A percentile compares a stretch with the other conserved stretches of the same genome.
These are phyloP conservation scores for Hamigera avellanea DNA, from an alignment of 495 filamentous ascomycete genomes.

Conservation along the genomic window DNA sequence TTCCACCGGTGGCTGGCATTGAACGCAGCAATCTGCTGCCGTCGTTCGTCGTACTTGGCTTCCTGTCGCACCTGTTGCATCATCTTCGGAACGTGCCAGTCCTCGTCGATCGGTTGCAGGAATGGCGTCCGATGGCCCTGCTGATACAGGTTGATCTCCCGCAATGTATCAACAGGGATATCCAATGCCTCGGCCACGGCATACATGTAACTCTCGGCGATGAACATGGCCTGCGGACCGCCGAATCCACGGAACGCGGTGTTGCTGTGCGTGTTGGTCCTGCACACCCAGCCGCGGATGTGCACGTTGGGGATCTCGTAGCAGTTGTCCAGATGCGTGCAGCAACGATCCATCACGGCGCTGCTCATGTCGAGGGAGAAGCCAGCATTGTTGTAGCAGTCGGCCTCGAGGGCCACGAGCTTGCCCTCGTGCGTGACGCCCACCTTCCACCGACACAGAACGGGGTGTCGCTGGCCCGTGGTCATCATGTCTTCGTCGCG, in stretches of 20 bases:
- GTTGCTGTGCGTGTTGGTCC: constrained; percentile 93
- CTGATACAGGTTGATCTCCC: constrained; percentile 86
- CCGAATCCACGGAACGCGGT: constrained; percentile 97
- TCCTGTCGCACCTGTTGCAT: constrained; percentile 82
- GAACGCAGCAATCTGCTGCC: constrained; percentile 62
- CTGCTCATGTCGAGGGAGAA: constrained; percentile 86
- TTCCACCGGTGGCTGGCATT: constrained; percentile 88
- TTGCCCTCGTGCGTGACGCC: constrained; percentile 88
- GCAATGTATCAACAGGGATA: constrained; percentile 71
- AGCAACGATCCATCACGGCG: constrained; percentile 72
- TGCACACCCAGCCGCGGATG: constrained; percentile 83
- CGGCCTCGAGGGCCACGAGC: constrained; percentile 82
- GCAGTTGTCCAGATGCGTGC: constrained; percentile 78
- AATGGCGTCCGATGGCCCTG: constrained; percentile 74
- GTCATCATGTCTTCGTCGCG: constrained; percentile 92
- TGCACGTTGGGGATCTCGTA: constrained; percentile 81
- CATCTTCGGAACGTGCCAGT: constrained; percentile 95
- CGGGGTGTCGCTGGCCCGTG: constrained; percentile 88
- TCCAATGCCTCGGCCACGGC: constrained; percentile 79
- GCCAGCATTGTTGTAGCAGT: constrained; percentile 85
- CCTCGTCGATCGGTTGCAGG: constrained; percentile 73
- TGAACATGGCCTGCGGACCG: constrained; percentile 92
- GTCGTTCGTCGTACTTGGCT: constrained; percentile 55
- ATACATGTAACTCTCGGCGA: constrained; percentile 78
- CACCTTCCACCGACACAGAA: constrained; percentile 84